A percentile compares a stretch with the other conserved stretches of the same genome.
phyloP scores from a whole-genome alignment of 805 yeast species.

The Clavispora santaluciae region DNA sequence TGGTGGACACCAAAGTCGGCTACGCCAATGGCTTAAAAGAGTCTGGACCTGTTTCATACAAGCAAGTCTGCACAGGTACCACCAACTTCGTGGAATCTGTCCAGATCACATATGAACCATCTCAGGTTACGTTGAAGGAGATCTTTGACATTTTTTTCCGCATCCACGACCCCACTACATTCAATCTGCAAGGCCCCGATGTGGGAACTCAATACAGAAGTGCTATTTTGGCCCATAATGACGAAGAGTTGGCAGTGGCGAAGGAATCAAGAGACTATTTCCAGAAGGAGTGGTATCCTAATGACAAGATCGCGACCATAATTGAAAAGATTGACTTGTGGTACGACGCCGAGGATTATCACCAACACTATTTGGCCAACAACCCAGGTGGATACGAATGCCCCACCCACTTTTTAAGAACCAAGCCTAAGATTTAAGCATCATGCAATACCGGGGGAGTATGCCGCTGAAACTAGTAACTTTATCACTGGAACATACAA shows the following conservation, averaged over 20 bases:
- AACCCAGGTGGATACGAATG: slow-evolving; percentile 89
- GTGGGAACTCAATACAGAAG: slow-evolving; percentile 87
- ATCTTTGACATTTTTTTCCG: slow-evolving; percentile 79
- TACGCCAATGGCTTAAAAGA: slow-evolving; percentile 80
- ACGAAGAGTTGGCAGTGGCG: slow-evolving; percentile 45
- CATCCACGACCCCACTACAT: slow-evolving; percentile 91
- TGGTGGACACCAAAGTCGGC: slow-evolving; percentile 80
- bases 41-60: slow-evolving; percentile 41
- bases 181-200: slow-evolving; percentile 83
- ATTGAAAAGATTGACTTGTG: slow-evolving; percentile 65
- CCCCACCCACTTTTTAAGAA: slow-evolving; percentile 80
- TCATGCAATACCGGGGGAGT: too few relatives aligned
- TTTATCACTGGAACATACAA: too few relatives aligned
- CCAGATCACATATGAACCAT: slow-evolving; percentile 79
- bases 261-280: slow-evolving; percentile 43
- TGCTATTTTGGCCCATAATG: slow-evolving; percentile 65
- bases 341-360: slow-evolving; percentile 95
- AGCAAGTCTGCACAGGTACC: slow-evolving; percentile 68
- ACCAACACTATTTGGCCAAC: slow-evolving; percentile 72
- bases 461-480: too few relatives aligned
- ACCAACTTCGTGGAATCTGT: slow-evolving; percentile 79
- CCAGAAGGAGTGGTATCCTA: slow-evolving; percentile 75
- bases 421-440: slow-evolving; percentile 42
- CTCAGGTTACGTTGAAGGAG: slow-evolving; percentile 50
- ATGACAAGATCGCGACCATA: slow-evolving; percentile 60